Base-by-base conservation (phyloP, 2,329 filamentous ascomycete species). In the Neoscytalidium dimidiatum region DNA sequence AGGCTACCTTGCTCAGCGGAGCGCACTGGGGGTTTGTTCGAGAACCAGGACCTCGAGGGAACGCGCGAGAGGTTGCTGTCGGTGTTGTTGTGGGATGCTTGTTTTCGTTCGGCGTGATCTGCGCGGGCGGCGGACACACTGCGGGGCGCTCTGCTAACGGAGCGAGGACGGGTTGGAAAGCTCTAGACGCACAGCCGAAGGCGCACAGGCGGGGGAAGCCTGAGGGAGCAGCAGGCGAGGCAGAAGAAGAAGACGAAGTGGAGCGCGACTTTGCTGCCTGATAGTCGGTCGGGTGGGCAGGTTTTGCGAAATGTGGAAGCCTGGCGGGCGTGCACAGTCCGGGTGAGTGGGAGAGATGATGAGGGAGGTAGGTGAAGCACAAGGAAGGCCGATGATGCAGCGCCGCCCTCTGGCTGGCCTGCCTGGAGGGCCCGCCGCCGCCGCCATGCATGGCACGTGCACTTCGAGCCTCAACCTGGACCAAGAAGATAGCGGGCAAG, bases 301-400 rank as follows among this genome's bases (percentile, higher is more conserved):
- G n/a, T n/a, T n/a, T n/a, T 11, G 49, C 49, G 29, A 58, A 41
- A 46, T 23, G 44, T 58, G 51, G 52, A 48, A 49, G 51, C 61
- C 38, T 52, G 43, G 53, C 33, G 38, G 62, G 51, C 52, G 62
- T 14, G 49, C 29, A 38, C 38, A 53, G 62, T 64, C 28, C 49
- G 49, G 41, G 48, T 60, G n/a, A 17, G 44, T 17, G 23, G 43
- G 28, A 11, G 58, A 14, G 38, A 14, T 49, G 62, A 35, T 57
- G 51, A 35, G 61, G 49, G 46, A 53, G 41, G 57, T 61, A 41
- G 61, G 49, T 53, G 61, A 64, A 64, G 62, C 62, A 64, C 62
- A 64, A 64, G 61, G 61, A 64, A 64, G 49, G 49, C 61, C 51
- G 51, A 58, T 64, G 62, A 64, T 64, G 62, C 62, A 62, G 58